A percentile compares a stretch with the other conserved stretches of the same genome.
Evolutionary conservation across 371 early-diverging fungal species (phyloP).

Genomic region (Dichotomocladium elegans): DNA sequence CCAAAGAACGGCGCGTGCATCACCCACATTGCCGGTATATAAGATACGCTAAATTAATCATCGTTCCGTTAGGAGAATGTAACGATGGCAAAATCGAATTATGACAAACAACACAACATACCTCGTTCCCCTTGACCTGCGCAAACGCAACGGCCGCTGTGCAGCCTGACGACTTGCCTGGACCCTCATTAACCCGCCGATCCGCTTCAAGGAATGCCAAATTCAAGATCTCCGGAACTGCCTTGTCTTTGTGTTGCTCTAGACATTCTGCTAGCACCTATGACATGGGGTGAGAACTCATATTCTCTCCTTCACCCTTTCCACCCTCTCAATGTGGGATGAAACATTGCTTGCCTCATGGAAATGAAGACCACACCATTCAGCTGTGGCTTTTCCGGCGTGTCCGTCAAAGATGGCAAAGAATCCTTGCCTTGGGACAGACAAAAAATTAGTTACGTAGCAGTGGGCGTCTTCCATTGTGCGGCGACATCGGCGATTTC

Average conservation of each 20-base stretch:
- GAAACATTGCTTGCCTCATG: slow-evolving; percentile 57
- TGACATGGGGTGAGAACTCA: too few species aligned
- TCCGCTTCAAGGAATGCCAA: slow-evolving; percentile 83
- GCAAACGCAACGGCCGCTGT: slow-evolving; percentile 88
- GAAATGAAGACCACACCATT: slow-evolving; percentile 93
- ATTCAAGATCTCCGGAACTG: slow-evolving; percentile 81
- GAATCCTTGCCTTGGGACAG: slow-evolving; percentile 78
- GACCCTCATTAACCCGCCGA: slow-evolving; percentile 66
- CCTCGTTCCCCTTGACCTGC: slow-evolving; percentile 36
- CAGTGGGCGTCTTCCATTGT: slow-evolving; percentile 97
- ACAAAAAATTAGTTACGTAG: slow-evolving; percentile 75
- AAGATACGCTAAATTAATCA: slow-evolving; percentile 81
- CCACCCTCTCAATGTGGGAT: too few species aligned
- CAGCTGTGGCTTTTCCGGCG: slow-evolving; percentile 93
- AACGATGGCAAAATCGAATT: too few species aligned
- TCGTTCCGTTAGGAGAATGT: too few species aligned
- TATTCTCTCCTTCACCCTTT: too few species aligned
- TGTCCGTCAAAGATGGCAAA: slow-evolving; percentile 98
- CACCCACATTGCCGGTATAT: slow-evolving; percentile 95
- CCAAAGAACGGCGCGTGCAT: slow-evolving; percentile 92
- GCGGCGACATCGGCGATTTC: slow-evolving; percentile 85
- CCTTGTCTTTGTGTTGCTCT: slow-evolving; percentile 7
- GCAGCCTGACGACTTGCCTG: slow-evolving; percentile 83
- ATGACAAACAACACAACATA: too few species aligned
- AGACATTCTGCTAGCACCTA: slow-evolving; percentile 21